These are phyloP conservation scores for Aureobasidium sp. DNA, from an alignment of 2,329 filamentous ascomycete species.

Conservation along the genomic window DNA sequence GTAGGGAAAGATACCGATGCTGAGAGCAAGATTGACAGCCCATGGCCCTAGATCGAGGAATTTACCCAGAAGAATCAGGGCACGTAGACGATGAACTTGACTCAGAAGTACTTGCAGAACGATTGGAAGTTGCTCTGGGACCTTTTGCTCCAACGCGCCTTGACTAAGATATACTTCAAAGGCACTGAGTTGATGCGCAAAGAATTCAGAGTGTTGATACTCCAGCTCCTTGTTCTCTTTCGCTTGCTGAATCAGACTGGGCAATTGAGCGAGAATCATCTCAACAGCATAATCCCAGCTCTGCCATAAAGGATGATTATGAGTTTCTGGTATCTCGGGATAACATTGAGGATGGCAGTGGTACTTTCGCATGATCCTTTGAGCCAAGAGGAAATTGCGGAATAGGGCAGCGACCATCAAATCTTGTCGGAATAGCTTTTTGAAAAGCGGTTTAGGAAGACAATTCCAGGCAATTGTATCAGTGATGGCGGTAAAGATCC, in stretches of 20 bases:
- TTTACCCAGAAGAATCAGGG: slow-evolving; percentile 81
- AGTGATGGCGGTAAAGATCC: slow-evolving; percentile 98
- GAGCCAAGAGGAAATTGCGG: slow-evolving; percentile 87
- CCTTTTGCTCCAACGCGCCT: slow-evolving; percentile 73
- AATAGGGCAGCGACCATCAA: slow-evolving; percentile 98
- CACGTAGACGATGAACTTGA: slow-evolving; percentile 85
- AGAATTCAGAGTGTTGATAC: slow-evolving; percentile 92
- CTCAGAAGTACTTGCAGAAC: slow-evolving; percentile 92
- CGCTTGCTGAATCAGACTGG: slow-evolving; percentile 69
- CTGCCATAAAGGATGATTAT: slow-evolving; percentile 90
- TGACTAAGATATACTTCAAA: slow-evolving; percentile 92
- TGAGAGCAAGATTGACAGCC: slow-evolving; percentile 96
- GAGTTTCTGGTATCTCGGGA: slow-evolving; percentile 85
- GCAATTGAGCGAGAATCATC: slow-evolving; percentile 83
- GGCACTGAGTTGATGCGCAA: slow-evolving; percentile 91
- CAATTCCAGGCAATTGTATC: slow-evolving; percentile 99
- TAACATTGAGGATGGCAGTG: slow-evolving; percentile 92
- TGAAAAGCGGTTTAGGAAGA: slow-evolving; percentile 79
- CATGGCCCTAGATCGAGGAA: slow-evolving; percentile 94
- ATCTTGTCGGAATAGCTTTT: slow-evolving; percentile 94
- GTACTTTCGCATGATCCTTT: slow-evolving; percentile 93
- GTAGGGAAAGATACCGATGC: slow-evolving; percentile 97
- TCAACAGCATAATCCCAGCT: slow-evolving; percentile 98
- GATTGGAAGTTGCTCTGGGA: slow-evolving; percentile 90
- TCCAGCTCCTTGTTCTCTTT: slow-evolving; percentile 72